Evolutionary conservation across 306 rosid species (phyloP), one percentile per base, ranked within the genome.

Genomic region (Malus asiatica): DNA sequence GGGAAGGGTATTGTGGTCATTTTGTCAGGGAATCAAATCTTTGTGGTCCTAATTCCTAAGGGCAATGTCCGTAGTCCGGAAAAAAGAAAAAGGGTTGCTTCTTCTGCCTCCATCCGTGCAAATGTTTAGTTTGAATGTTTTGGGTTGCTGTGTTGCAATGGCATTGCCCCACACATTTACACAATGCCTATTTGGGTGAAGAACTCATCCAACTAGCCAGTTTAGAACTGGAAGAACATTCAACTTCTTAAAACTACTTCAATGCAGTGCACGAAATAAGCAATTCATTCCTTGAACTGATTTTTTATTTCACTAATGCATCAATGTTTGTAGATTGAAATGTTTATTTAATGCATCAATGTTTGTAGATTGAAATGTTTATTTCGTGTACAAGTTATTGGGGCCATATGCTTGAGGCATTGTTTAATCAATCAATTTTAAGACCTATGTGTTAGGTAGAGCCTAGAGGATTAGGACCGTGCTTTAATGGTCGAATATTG

Each of bases 1-100:
- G 20, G 11, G 58, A 77, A 61, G 89, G 85, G 70, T 59, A 63
- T 64, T 84, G 53, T 68, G 76, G 86, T 79, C 68, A 83, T 73
- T 68, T 78, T 64, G 68, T 22, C 7, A 42, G 58, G 40, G 60
- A 76, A 48, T 66, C 78, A 76, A 83, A 90, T 83, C 85, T 84
- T 78, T 77, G 86, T 75, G 90, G 86, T 74, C 74, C 81, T 78
- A 62, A 62, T 30, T 62, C 76, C 77, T 55, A 58, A 77, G 74
- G 81, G 73, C 72, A 52, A 73, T 73, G 16, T 88, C 89, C 85
- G 87, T 83, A 75, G 89, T 84, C 86, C 89, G 85, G 84, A 79
- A 86, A 88, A 85, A 23, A 58, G 83, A 81, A 84, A 79, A 82
- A 84, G 23, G 65, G 80, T 78, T 80, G 55, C 20, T 48, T 48